Evolutionary conservation across 2,329 filamentous ascomycete genomes (phyloP).

Genomic region (Nannizzia gypsea): DNA sequence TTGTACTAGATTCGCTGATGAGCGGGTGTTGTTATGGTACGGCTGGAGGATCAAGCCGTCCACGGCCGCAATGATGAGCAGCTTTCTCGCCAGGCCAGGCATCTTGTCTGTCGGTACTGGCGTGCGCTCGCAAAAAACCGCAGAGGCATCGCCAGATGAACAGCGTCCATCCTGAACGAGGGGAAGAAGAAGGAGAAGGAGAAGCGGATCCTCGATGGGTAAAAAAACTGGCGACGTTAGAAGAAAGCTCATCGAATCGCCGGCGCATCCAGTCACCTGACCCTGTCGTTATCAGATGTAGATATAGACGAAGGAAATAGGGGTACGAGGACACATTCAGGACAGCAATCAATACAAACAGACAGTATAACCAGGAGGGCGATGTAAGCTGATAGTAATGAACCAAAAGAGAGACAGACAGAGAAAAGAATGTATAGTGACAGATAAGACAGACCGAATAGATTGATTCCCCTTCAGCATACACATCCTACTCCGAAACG

Average conservation of each 20-base stretch:
- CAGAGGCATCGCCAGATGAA: not conserved
- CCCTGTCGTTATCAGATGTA: not conserved
- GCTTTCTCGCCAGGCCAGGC: conserved; percentile 67
- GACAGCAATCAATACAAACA: not conserved
- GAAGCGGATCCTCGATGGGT: not conserved
- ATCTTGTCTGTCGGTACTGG: conserved; percentile 35
- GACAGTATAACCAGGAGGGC: not conserved
- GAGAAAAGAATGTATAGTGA: not conserved
- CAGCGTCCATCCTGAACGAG: not conserved
- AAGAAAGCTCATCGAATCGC: conserved; percentile 2
- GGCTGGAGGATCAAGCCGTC: conserved; percentile 77
- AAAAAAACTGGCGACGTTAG: not conserved
- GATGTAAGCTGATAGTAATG: not conserved
- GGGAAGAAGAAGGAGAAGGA: not conserved
- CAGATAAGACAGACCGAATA: not conserved
- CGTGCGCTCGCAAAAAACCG: not conserved
- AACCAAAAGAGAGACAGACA: not conserved
- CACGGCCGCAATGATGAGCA: conserved; percentile 65
- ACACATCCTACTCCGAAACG: conserved; percentile 2
- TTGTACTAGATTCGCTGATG: conserved; percentile 36
- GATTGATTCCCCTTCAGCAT: not conserved
- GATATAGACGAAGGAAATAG: not conserved
- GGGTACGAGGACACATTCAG: no score
- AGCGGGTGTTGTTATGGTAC: conserved; percentile 38
- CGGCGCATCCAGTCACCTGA: not conserved